Percentiles rank a stretch among this genome's conserved stretches.
Conservation (phyloP, 1,284 basidiomycete genomes). For the Ustilago hordei region DNA sequence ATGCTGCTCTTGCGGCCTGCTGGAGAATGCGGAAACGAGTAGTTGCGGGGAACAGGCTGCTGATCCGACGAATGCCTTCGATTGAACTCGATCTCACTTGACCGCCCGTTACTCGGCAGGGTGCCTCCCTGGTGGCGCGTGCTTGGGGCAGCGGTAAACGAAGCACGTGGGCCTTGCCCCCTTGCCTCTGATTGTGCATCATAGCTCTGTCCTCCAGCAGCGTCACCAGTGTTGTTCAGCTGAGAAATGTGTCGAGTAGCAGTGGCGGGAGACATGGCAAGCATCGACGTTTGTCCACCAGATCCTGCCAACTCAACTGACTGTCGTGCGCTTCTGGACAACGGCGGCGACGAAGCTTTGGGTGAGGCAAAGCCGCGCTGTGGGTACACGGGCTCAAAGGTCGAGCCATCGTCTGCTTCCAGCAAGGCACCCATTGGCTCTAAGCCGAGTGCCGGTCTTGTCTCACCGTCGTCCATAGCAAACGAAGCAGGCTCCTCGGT, state of each 20-base stretch:
- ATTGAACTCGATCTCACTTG: neutral
- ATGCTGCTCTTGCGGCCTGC: slow-evolving; percentile 5
- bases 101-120: neutral
- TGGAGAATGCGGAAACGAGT: slow-evolving; percentile 26
- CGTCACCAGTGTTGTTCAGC: neutral
- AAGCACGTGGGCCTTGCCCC: slow-evolving; percentile 12
- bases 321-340: slow-evolving; percentile 26
- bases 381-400: slow-evolving; percentile 27
- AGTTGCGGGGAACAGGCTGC: slow-evolving; percentile 23
- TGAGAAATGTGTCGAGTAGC: neutral
- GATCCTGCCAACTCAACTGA: slow-evolving; percentile 17
- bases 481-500: neutral
- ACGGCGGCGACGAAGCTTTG: slow-evolving; percentile 5
- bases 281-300: neutral
- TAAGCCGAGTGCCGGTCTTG: slow-evolving; percentile 3
- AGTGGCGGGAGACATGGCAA: slow-evolving; percentile 3
- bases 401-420: slow-evolving; percentile 37
- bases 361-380: slow-evolving; percentile 6
- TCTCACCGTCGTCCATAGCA: neutral
- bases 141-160: slow-evolving; percentile 8
- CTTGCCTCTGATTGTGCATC: slow-evolving; percentile 1
- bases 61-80: slow-evolving; percentile 23
- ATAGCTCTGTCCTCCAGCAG: neutral
- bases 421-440: slow-evolving; percentile 19
- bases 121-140: neutral